Conservation (phyloP, 169 alveolate species). For the Cryptosporidium meleagridis region DNA sequence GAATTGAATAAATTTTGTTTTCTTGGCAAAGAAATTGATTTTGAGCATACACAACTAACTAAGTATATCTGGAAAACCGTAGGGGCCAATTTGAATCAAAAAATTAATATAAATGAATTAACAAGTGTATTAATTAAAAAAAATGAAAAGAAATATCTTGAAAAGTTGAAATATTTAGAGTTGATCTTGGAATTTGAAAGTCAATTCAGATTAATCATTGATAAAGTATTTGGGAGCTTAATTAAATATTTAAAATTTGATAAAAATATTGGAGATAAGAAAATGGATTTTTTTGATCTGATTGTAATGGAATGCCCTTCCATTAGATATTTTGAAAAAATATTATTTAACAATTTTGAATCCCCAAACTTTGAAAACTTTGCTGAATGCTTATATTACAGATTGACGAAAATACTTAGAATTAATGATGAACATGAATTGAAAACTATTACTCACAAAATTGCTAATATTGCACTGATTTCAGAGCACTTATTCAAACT, state of each 20-base stretch:
- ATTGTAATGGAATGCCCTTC: neutral
- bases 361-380: neutral
- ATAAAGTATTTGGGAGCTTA: neutral
- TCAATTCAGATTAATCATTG: neutral
- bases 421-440: neutral
- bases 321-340: neutral
- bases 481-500: neutral
- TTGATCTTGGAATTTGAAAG: neutral
- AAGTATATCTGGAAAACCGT: neutral
- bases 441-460: neutral
- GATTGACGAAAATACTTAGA: neutral
- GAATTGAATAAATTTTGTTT: neutral
- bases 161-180: neutral
- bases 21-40: neutral
- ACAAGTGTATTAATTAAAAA: neutral
- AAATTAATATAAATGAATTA: neutral
- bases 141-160: neutral
- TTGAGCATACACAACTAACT: neutral
- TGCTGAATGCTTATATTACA: neutral
- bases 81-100: neutral
- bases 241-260: neutral
- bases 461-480: neutral
- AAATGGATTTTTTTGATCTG: neutral
- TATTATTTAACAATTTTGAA: neutral
- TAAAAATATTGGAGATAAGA: neutral